Conservation (phyloP, 345 rosid species). For the Heritiera fomes region DNA sequence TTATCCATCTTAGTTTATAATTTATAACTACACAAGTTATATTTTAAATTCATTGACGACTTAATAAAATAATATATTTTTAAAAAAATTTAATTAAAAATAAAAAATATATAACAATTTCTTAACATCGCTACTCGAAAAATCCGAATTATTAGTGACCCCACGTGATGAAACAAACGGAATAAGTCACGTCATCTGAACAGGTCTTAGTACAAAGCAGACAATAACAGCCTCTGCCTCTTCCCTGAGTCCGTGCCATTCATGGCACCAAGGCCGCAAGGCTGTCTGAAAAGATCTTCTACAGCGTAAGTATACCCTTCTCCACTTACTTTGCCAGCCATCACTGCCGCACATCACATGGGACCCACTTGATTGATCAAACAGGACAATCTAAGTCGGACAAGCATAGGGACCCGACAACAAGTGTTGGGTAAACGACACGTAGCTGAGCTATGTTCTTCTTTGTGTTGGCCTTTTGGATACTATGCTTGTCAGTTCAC, state of each 20-base stretch:
- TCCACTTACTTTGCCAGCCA: background rate
- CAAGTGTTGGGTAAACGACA: background rate
- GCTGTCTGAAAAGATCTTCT: background rate
- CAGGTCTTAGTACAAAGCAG: constrained; percentile 1
- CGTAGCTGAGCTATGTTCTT: background rate
- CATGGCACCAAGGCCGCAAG: background rate
- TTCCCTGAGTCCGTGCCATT: no score
- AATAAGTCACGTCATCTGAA: background rate
- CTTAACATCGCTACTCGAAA: no score
- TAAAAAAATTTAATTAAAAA: no score
- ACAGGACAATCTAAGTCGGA: no score
- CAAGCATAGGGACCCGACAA: background rate
- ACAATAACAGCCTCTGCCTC: background rate
- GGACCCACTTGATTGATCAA: background rate
- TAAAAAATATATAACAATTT: no score
- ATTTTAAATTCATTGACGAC: no score
- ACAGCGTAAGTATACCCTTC: background rate
- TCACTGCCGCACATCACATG: background rate
- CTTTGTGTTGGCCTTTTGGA: background rate
- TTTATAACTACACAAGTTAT: no score
- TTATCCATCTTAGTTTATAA: no score
- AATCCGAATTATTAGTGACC: no score
- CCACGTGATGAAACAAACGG: constrained; percentile 6
- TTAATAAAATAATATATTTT: no score
- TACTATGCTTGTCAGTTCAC: background rate